These are phyloP conservation scores for Cryphonectria carpinicola DNA, from an alignment of 2,329 filamentous ascomycete species.

Conservation along the genomic window DNA sequence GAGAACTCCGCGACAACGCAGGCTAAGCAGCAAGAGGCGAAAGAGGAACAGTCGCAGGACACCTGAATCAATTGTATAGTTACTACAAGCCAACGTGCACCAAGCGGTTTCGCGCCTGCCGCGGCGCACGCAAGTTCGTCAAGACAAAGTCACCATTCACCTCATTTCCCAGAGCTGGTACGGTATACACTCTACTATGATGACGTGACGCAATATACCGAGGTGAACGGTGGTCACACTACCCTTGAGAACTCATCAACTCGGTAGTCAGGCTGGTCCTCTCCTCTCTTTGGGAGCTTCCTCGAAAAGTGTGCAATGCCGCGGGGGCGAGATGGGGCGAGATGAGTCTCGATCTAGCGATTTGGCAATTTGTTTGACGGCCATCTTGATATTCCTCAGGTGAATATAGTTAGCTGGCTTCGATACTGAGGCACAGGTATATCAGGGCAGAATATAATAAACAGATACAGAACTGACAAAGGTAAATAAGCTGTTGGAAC, in stretches of 20 bases:
- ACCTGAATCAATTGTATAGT: not conserved
- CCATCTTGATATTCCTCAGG: not conserved
- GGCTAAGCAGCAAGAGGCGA: not conserved
- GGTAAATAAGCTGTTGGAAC: not conserved
- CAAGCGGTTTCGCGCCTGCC: too few species aligned
- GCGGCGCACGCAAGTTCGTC: too few species aligned
- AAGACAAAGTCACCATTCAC: not conserved
- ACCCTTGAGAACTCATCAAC: constrained; percentile 1
- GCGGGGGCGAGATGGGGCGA: not conserved
- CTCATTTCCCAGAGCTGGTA: not conserved
- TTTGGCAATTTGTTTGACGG: not conserved
- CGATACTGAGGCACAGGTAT: not conserved
- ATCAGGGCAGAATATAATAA: not conserved
- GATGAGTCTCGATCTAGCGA: not conserved
- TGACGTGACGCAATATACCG: not conserved
- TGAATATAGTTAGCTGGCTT: not conserved
- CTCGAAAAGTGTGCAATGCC: not conserved
- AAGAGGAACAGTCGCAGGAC: not conserved
- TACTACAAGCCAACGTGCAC: too few species aligned
- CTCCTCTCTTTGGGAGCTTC: not conserved
- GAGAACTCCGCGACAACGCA: not conserved
- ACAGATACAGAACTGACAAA: not conserved
- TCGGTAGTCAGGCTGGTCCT: not conserved
- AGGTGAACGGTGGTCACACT: not conserved
- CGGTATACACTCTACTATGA: not conserved